A percentile compares a stretch with the other conserved stretches of the same genome.
Conservation (phyloP, 2,329 filamentous ascomycete genomes). For the Pochonia chlamydosporia region DNA sequence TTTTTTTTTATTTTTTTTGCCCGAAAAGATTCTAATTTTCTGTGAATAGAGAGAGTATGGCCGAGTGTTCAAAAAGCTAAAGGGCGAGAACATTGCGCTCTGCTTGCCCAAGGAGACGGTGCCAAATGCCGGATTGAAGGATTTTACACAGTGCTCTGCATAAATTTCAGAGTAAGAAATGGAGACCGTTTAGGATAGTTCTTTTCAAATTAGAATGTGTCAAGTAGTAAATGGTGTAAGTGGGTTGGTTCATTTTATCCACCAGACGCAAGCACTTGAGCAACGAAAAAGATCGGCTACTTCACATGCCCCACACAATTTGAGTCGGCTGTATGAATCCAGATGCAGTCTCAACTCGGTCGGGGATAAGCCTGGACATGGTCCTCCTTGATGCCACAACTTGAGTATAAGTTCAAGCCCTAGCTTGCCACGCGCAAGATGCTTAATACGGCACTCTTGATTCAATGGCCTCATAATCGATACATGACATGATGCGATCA, state of each 20-base stretch:
- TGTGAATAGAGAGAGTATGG: conserved; percentile 21
- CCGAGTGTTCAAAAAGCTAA: conserved; percentile 20
- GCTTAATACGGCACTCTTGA: neutral
- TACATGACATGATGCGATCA: neutral
- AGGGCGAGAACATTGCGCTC: conserved; percentile 22
- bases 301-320: neutral
- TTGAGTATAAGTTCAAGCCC: neutral
- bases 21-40: neutral
- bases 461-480: neutral
- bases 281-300: no score
- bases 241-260: no score
- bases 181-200: no score
- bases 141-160: conserved; percentile 17
- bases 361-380: no score
- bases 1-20: no score
- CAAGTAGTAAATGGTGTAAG: no score
- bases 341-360: neutral
- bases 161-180: neutral
- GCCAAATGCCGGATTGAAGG: conserved; percentile 18
- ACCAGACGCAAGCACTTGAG: no score
- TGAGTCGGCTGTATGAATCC: conserved; percentile 3
- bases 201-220: no score
- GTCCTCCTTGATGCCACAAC: no score
- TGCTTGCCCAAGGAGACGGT: conserved; percentile 20
- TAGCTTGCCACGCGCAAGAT: neutral